A percentile compares a stretch with the other conserved stretches of the same genome.
Evolutionary conservation across 345 rosid genomes (phyloP).

Genomic region (Dovyalis caffra): DNA sequence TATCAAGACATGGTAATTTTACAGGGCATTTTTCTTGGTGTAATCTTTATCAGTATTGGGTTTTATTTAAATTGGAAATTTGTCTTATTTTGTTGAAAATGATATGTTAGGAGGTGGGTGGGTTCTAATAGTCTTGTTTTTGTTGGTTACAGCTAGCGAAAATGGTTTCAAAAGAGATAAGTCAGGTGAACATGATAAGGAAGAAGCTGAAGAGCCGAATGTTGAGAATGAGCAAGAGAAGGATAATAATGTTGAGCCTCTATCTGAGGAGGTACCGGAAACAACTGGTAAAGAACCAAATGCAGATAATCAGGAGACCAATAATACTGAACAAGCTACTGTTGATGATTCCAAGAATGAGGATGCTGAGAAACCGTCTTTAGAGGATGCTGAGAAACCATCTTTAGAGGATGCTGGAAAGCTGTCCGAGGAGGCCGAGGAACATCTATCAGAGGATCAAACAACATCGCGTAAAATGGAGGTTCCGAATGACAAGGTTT

Average conservation of each 20-base stretch:
- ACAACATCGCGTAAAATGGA: slow-evolving; percentile 55
- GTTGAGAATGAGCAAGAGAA: slow-evolving; percentile 29
- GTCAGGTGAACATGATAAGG: slow-evolving; percentile 22
- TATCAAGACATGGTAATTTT: neutral
- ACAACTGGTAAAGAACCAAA: slow-evolving; percentile 13
- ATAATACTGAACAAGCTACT: slow-evolving; percentile 24
- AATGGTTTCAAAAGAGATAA: slow-evolving; percentile 43
- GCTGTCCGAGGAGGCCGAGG: slow-evolving; percentile 15
- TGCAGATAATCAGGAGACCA: slow-evolving; percentile 18
- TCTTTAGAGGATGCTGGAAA: slow-evolving; percentile 21
- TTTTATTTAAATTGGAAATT: neutral
- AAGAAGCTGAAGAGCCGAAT: slow-evolving; percentile 14
- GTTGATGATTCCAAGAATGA: slow-evolving; percentile 26
- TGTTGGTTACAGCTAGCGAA: slow-evolving; percentile 30
- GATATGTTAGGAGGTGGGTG: neutral
- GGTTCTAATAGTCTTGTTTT: neutral
- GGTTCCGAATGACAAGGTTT: slow-evolving; percentile 86
- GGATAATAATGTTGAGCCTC: slow-evolving; percentile 18
- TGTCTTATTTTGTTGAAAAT: neutral
- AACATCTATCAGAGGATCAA: slow-evolving; percentile 29
- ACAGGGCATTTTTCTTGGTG: neutral
- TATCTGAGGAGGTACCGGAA: slow-evolving; percentile 19
- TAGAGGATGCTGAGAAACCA: slow-evolving; percentile 27
- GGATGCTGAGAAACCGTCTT: slow-evolving; percentile 22
- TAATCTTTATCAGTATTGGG: neutral